A percentile compares a stretch with the other conserved stretches of the same genome.
Conservation (phyloP, 345 rosid genomes). For the Arabidopsis thaliana region TAIR10.1 NC_003071.7:17824001-17824500, state of each 20-base stretch:
- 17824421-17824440: slow-evolving; percentile 68
- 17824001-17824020: not conserved
- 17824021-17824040: slow-evolving; percentile 4
- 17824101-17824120: not conserved
- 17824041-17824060: not conserved
- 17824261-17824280: slow-evolving; percentile 58
- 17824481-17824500: slow-evolving; percentile 51
- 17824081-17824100: not conserved
- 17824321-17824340: slow-evolving; percentile 56
- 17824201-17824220: slow-evolving; percentile 58
- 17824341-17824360: slow-evolving; percentile 55
- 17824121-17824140: not conserved
- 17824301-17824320: slow-evolving; percentile 53
- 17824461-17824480: slow-evolving; percentile 35
- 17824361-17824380: slow-evolving; percentile 56
- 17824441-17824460: slow-evolving; percentile 64
- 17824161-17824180: slow-evolving; percentile 46
- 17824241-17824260: slow-evolving; percentile 37
- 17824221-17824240: slow-evolving; percentile 45
- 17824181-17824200: slow-evolving; percentile 57
- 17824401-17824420: slow-evolving; percentile 62
- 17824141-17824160: not conserved
- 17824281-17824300: slow-evolving; percentile 57
- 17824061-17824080: not conserved
- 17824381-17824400: slow-evolving; percentile 42